phyloP scores from a whole-genome alignment of 208 protist species.

The Phytomonas sp. region DNA sequence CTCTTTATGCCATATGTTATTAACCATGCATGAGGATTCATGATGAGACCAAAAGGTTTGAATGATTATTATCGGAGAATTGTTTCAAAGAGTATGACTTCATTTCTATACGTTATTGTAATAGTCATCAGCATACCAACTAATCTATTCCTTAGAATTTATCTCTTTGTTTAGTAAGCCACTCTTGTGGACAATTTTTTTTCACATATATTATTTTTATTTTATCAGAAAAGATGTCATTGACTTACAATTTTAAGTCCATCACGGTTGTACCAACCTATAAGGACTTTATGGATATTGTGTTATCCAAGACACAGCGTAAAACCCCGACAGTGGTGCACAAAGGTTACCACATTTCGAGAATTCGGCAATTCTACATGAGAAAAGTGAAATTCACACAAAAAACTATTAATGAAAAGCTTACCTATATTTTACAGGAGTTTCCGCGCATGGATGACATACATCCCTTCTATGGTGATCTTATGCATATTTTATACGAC shows the following conservation, averaged over 20 bases:
- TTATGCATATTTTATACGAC: slow-evolving; percentile 99
- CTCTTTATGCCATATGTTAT: neutral
- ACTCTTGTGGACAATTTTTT: neutral
- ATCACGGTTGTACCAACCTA: slow-evolving; percentile 96
- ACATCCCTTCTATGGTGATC: slow-evolving; percentile 99
- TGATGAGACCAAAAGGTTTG: neutral
- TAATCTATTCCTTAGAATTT: neutral
- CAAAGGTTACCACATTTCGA: slow-evolving; percentile 97
- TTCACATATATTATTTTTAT: slow-evolving; percentile 12
- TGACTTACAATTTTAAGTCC: slow-evolving; percentile 98
- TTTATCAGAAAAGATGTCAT: slow-evolving; percentile 35
- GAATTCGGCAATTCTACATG: slow-evolving; percentile 99
- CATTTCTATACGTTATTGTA: slow-evolving; percentile 2
- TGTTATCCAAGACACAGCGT: slow-evolving; percentile 98
- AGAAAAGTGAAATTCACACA: slow-evolving; percentile 98
- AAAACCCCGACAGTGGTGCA: slow-evolving; percentile 99
- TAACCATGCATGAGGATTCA: neutral
- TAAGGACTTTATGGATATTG: slow-evolving; percentile 99
- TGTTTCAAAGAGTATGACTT: neutral
- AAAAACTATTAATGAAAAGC: slow-evolving; percentile 97
- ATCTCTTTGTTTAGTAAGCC: neutral
- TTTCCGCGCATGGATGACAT: slow-evolving; percentile 98
- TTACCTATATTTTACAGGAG: slow-evolving; percentile 94
- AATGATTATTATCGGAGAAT: neutral
- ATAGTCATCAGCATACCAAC: neutral